Evolutionary conservation across 148 eudicot genomes (phyloP), one percentile per base, ranked within the genome.

Genomic region (Hydrangea macrophylla): DNA sequence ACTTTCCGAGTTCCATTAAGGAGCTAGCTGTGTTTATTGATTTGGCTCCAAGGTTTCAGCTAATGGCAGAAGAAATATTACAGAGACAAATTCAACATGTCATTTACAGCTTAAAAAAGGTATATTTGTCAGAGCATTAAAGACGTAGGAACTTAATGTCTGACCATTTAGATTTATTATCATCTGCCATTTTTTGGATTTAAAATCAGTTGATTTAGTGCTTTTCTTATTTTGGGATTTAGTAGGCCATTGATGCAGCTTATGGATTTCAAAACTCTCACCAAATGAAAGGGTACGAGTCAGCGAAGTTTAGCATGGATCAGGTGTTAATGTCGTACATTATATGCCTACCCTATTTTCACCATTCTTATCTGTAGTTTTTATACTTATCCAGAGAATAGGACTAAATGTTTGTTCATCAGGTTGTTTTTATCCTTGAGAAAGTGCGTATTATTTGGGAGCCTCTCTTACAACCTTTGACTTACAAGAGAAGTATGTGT

Each of bases 251-350:
- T 61, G 98, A 94, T 82, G 95, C 90, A 27, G 98, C 97, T 58
- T 86, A 94, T 76, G 98, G 98, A 69, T 94, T 88, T 76, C 97
- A 90, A 70, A 94, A 94, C 75, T 90, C 98, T 67, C 97, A 94
- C 81, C 88, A 88, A 79, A 82, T 75, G 63, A 80, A 81, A 33
- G 84, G 85, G 68, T 88, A 74, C 36, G 92, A 90, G 73, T 86
- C 97, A 78, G 89, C 96, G 56, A 88, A 94, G 68, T 88, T 94
- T 60, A 78, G 92, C 58, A 73, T 94, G 45, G 98, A 94, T 67
- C 98, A 89, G 96, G 98, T 90, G 75, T 50, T 39, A 18, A 56
- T 58, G 26, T 60, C 44, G 26, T 8, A 44, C 13, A 24, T 32
- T 39, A 70, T n/a, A 40, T 0, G 40, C 55, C 11, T 44, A 20